Evolutionary conservation across 1,284 basidiomycete species (phyloP).

Genomic region (Trametes sp.): DNA sequence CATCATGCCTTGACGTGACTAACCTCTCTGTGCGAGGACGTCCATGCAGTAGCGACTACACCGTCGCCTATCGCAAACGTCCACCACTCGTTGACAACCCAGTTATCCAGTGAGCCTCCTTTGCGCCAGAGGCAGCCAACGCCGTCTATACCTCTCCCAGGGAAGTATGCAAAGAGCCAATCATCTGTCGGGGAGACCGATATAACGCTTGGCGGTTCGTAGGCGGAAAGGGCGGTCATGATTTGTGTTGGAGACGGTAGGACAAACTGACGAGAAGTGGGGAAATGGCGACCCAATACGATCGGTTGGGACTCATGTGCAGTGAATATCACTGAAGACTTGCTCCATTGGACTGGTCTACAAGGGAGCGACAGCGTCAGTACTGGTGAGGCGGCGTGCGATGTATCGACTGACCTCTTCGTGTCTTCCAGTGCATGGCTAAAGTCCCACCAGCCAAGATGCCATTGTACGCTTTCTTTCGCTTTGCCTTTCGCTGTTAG

Average conservation of each 20-base stretch:
- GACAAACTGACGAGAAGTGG: slow-evolving; percentile 68
- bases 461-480: slow-evolving; percentile 62
- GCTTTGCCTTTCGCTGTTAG: slow-evolving; percentile 65
- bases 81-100: slow-evolving; percentile 69
- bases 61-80: slow-evolving; percentile 57
- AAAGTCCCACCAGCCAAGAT: slow-evolving; percentile 77
- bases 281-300: slow-evolving; percentile 70
- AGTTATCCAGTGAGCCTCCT: slow-evolving; percentile 62
- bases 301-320: slow-evolving; percentile 66
- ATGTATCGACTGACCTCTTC: slow-evolving; percentile 51
- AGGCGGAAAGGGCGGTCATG: slow-evolving; percentile 52
- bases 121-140: slow-evolving; percentile 72
- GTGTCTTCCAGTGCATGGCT: slow-evolving; percentile 64
- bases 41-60: slow-evolving; percentile 69
- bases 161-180: slow-evolving; percentile 80
- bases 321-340: slow-evolving; percentile 70
- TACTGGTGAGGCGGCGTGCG: background rate
- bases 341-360: slow-evolving; percentile 77
- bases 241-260: slow-evolving; percentile 62
- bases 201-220: slow-evolving; percentile 69
- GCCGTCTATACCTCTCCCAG: slow-evolving; percentile 60
- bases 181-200: slow-evolving; percentile 62
- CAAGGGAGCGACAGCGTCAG: background rate
- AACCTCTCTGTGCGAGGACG: slow-evolving; percentile 67
- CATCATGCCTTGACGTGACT: slow-evolving; percentile 19